Percentiles rank a stretch among this genome's conserved stretches.
Conservation (phyloP, 306 rosid species). For the Morella rubra region DNA sequence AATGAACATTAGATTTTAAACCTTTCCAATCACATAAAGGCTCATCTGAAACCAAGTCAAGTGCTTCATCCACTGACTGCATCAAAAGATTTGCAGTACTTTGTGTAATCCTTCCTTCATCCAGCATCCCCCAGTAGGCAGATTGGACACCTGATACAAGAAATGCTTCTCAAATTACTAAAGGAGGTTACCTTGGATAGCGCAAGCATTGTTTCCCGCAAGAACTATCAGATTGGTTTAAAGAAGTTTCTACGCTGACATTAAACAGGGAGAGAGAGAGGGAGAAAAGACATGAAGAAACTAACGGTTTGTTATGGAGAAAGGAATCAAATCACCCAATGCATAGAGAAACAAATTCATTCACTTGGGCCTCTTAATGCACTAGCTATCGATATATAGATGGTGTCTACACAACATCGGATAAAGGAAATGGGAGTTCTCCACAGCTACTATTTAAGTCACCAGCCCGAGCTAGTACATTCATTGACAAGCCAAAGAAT, state of each 20-base stretch:
- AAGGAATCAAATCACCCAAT: not conserved
- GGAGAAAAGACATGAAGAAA: not conserved
- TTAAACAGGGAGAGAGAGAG: not conserved
- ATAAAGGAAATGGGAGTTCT: not conserved
- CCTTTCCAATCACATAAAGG: constrained; percentile 90
- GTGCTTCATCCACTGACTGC: constrained; percentile 89
- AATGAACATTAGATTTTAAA: constrained; percentile 63
- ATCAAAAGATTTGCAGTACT: constrained; percentile 76
- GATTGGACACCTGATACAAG: constrained; percentile 80
- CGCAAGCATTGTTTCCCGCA: constrained; percentile 12
- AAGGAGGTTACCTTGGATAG: constrained; percentile 12
- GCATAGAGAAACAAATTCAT: not conserved
- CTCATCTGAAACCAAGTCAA: constrained; percentile 70
- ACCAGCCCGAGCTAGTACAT: no score
- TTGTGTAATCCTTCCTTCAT: constrained; percentile 89
- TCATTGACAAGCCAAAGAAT: no score
- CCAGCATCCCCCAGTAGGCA: constrained; percentile 99
- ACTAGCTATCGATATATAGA: not conserved
- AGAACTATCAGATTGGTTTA: not conserved
- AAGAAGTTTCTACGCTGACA: not conserved
- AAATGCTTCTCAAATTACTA: constrained; percentile 28
- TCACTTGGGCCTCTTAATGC: not conserved
- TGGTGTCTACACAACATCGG: not conserved
- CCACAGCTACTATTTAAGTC: not conserved
- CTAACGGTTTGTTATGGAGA: not conserved